Evolutionary conservation across 2,329 filamentous ascomycete genomes (phyloP).

Genomic region (Aspergillus texensis): DNA sequence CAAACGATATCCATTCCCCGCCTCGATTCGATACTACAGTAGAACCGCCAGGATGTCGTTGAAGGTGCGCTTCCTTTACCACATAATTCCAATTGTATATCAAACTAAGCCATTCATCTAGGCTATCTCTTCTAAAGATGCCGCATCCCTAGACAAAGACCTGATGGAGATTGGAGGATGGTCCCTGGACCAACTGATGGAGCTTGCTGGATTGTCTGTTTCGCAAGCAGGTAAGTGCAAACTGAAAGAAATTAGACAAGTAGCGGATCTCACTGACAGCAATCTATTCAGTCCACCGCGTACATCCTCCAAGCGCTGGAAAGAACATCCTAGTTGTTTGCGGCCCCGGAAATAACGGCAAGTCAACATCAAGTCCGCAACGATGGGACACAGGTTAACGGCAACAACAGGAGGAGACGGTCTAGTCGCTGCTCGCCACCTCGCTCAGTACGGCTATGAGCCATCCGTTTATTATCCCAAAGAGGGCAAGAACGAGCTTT

Average conservation of each 20-base stretch:
- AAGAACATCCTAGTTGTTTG: conserved; percentile 82
- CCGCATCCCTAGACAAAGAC: conserved; percentile 86
- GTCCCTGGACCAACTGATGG: conserved; percentile 96
- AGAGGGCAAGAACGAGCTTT: conserved; percentile 84
- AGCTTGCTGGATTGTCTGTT: conserved; percentile 88
- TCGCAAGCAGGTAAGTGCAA: conserved; percentile 74
- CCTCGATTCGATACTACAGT: conserved; percentile 26
- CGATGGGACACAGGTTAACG: not conserved
- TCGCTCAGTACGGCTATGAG: conserved; percentile 87
- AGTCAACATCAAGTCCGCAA: conserved; percentile 1
- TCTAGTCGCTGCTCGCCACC: conserved; percentile 87
- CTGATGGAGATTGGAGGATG: conserved; percentile 87
- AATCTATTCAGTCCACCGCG: conserved; percentile 68
- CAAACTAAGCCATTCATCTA: conserved; percentile 37
- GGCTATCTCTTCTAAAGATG: conserved; percentile 86
- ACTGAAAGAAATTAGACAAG: not conserved
- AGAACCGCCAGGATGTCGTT: conserved; percentile 44
- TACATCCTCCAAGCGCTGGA: conserved; percentile 75
- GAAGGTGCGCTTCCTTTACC: conserved; percentile 34
- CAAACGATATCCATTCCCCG: conserved; percentile 16
- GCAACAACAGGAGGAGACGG: conserved; percentile 77
- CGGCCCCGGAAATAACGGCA: conserved; percentile 73
- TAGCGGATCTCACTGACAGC: not conserved
- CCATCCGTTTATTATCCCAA: conserved; percentile 94
- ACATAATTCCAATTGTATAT: not conserved